Conservation (phyloP, 768 basidiomycete genomes). For the Hericium erinaceus region DNA sequence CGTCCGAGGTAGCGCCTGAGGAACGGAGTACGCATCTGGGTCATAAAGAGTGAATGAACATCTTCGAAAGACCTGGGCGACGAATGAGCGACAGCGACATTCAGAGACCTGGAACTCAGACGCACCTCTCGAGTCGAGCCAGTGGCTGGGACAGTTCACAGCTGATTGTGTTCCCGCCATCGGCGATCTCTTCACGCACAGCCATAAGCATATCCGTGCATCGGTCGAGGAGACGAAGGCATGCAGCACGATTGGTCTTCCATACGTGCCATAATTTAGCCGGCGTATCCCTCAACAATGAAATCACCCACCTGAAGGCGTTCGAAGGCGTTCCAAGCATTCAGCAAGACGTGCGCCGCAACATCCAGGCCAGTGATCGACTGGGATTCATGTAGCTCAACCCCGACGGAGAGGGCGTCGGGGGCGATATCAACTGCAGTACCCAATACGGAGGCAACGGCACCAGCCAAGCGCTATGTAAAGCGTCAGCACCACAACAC, state of each 20-base stretch:
- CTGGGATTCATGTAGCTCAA: background rate
- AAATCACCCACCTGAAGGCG: background rate
- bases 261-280: too few species aligned
- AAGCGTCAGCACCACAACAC: background rate
- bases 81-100: background rate
- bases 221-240: conserved; percentile 62
- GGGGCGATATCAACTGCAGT: background rate
- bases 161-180: conserved; percentile 42
- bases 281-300: too few species aligned
- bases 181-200: conserved; percentile 49
- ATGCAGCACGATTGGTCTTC: conserved; percentile 59
- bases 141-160: conserved; percentile 44
- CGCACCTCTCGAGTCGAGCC: conserved; percentile 38
- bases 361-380: background rate
- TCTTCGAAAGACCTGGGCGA: conserved; percentile 30
- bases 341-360: background rate
- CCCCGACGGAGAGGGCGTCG: background rate
- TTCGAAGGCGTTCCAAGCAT: background rate
- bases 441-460: background rate
- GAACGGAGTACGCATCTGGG: conserved; percentile 44
- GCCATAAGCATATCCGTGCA: conserved; percentile 61
- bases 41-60: conserved; percentile 40
- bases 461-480: background rate
- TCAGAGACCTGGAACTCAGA: conserved; percentile 13
- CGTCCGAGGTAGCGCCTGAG: conserved; percentile 70